A percentile compares a stretch with the other conserved stretches of the same genome.
Evolutionary conservation across 768 basidiomycete genomes (phyloP).

Genomic region (Kwoniella sp.): DNA sequence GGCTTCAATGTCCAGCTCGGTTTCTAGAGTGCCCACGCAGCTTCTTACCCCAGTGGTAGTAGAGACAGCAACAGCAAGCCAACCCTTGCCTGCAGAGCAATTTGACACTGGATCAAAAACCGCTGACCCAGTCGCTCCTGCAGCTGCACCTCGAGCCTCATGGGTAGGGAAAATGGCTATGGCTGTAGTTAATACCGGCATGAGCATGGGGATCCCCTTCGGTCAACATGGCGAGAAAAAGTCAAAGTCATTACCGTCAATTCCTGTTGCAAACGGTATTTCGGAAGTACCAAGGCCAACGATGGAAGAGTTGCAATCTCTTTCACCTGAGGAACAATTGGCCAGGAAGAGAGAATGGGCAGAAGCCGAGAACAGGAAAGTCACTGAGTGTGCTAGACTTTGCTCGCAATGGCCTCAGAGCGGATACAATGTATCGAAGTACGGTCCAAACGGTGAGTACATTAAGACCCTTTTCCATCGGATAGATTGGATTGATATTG

Average conservation of each 20-base stretch:
- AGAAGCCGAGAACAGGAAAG: constrained; percentile 29
- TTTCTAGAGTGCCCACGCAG: constrained; percentile 16
- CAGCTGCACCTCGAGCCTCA: constrained; percentile 20
- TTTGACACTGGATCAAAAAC: not conserved
- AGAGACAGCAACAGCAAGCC: constrained; percentile 5
- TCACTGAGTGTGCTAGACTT: constrained; percentile 46
- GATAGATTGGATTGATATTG: not conserved
- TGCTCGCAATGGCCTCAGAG: constrained; percentile 53
- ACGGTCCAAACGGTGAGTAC: constrained; percentile 38
- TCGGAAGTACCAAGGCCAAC: constrained; percentile 8
- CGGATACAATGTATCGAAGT: constrained; percentile 50
- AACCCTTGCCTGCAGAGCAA: not conserved
- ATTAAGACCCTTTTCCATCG: constrained; percentile 7
- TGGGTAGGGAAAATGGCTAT: constrained; percentile 49
- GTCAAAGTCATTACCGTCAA: not conserved
- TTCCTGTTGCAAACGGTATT: not conserved
- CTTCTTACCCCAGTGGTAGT: constrained; percentile 13
- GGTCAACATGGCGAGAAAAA: constrained; percentile 20
- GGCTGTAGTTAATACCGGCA: constrained; percentile 40
- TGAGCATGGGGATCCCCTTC: constrained; percentile 30
- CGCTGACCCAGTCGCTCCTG: not conserved
- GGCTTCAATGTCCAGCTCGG: constrained; percentile 15
- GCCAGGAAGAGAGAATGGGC: constrained; percentile 33
- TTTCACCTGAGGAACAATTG: constrained; percentile 21
- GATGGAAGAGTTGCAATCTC: constrained; percentile 11